Evolutionary conservation across 208 protist genomes (phyloP).

Genomic region (Trichomonas tenax): DNA sequence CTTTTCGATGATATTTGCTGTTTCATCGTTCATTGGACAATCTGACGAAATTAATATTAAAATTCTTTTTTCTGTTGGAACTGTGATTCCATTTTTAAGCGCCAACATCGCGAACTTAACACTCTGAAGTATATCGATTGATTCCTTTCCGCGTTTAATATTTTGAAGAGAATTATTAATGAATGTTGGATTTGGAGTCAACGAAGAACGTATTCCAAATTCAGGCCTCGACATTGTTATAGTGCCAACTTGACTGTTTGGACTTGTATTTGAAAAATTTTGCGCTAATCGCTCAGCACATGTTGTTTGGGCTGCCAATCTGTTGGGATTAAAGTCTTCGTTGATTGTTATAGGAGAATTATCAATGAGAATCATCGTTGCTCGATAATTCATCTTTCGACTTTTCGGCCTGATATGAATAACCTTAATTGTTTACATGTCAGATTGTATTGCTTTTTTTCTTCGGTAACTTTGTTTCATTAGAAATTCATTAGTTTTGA

Average conservation of each 20-base stretch:
- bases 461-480: no score
- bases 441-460: no score
- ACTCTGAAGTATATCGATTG: neutral
- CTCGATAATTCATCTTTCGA: no score
- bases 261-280: neutral
- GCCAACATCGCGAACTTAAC: neutral
- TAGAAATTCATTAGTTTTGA: no score
- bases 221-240: neutral
- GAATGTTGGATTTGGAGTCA: neutral
- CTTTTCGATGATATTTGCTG: neutral
- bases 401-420: no score
- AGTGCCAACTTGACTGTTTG: neutral
- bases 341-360: neutral
- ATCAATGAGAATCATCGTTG: neutral
- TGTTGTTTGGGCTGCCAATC: neutral
- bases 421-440: no score
- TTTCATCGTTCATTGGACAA: neutral
- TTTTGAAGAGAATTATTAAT: neutral
- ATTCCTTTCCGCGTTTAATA: neutral
- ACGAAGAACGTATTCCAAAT: neutral
- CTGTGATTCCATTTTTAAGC: neutral
- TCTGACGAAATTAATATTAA: neutral
- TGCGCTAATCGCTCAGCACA: neutral
- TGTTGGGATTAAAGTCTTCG: neutral
- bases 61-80: neutral